Conservation (phyloP, 2,329 filamentous ascomycete species). For the Fusarium kyushuense region DNA sequence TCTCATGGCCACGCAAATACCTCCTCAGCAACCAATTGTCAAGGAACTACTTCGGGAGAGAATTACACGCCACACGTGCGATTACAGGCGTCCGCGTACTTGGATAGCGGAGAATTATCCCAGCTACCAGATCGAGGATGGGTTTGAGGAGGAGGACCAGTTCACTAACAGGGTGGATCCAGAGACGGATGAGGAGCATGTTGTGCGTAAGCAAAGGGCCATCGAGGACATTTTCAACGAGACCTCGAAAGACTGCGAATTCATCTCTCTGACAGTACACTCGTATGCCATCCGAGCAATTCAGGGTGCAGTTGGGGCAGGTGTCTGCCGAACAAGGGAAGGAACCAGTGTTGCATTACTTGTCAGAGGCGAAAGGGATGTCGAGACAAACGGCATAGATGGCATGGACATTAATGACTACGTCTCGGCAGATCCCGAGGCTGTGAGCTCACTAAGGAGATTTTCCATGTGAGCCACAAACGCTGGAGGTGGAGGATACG, state of each 20-base stretch:
- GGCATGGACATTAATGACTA: conserved; percentile 10
- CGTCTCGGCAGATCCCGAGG: conserved; percentile 5
- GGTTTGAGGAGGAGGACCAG: conserved; percentile 67
- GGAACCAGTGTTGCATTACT: conserved; percentile 67
- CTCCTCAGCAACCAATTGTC: conserved; percentile 62
- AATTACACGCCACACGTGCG: conserved; percentile 71
- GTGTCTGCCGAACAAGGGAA: conserved; percentile 61
- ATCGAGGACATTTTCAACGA: conserved; percentile 62
- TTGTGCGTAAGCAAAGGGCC: conserved; percentile 56
- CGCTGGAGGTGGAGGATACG: neutral
- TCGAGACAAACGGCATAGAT: neutral
- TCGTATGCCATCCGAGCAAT: conserved; percentile 61
- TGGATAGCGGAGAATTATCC: conserved; percentile 65
- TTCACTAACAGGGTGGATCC: conserved; percentile 61
- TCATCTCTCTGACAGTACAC: conserved; percentile 65
- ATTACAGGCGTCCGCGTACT: conserved; percentile 62
- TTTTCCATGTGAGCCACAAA: conserved; percentile 20
- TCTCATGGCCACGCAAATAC: conserved; percentile 53
- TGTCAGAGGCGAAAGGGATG: conserved; percentile 58
- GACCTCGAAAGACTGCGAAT: conserved; percentile 52
- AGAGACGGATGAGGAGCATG: conserved; percentile 64
- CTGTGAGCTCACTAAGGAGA: conserved; percentile 17
- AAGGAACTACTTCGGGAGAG: conserved; percentile 71
- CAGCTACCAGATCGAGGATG: conserved; percentile 63
- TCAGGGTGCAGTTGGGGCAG: conserved; percentile 57